A percentile compares a stretch with the other conserved stretches of the same genome.
These are phyloP conservation scores for Sphaerostilbella broomeana DNA, from an alignment of 2,329 filamentous ascomycete genomes.

Conservation along the genomic window DNA sequence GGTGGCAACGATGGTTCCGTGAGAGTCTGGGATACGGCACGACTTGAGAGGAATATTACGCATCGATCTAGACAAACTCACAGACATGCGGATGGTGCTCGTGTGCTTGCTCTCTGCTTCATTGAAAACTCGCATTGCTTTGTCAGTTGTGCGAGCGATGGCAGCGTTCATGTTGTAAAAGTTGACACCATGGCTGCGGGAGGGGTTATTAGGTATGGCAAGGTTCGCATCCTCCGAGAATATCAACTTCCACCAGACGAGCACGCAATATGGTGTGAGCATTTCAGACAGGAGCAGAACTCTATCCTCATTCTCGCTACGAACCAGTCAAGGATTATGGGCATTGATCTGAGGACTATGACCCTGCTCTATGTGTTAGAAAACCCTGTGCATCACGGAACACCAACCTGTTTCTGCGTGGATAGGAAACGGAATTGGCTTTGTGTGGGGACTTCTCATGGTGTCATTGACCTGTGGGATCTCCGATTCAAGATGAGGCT, in stretches of 20 bases:
- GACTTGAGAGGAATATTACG: constrained; percentile 85
- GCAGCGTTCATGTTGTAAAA: constrained; percentile 82
- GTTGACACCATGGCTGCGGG: constrained; percentile 50
- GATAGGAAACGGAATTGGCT: constrained; percentile 86
- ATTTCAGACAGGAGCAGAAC: constrained; percentile 73
- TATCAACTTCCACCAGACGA: constrained; percentile 71
- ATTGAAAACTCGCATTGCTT: constrained; percentile 93
- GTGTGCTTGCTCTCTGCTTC: constrained; percentile 78
- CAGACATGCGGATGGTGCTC: constrained; percentile 62
- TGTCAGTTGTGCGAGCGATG: constrained; percentile 82
- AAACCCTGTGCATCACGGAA: constrained; percentile 87
- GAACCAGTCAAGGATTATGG: constrained; percentile 74
- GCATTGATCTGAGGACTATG: constrained; percentile 85
- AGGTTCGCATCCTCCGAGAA: constrained; percentile 67
- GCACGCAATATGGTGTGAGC: constrained; percentile 82
- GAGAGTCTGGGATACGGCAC: constrained; percentile 86
- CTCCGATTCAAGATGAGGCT: constrained; percentile 86
- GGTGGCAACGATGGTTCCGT: constrained; percentile 86
- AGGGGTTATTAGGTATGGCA: constrained; percentile 65
- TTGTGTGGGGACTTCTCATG: constrained; percentile 83
- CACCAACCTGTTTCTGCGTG: constrained; percentile 83
- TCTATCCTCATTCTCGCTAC: constrained; percentile 86
- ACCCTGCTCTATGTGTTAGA: constrained; percentile 68
- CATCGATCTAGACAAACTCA: constrained; percentile 84
- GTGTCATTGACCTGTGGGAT: constrained; percentile 91